Conservation (phyloP, 148 eudicot species). For the Spergularia marina region DNA sequence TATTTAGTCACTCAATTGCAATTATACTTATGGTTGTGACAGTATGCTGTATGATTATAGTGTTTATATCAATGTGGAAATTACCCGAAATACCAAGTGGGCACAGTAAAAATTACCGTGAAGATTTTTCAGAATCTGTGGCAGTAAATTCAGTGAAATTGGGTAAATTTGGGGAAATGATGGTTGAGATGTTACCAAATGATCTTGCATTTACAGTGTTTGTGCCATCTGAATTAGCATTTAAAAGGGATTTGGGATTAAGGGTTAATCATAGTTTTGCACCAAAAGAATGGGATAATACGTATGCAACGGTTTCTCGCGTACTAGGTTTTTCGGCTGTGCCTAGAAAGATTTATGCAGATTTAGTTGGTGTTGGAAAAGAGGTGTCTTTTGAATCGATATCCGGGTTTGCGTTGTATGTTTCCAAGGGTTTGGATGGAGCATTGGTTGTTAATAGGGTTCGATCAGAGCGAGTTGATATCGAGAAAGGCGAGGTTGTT, state of each 20-base stretch:
- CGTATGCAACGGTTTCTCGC: conserved; percentile 64
- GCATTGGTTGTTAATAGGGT: conserved; percentile 60
- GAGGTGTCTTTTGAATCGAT: conserved; percentile 56
- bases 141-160: conserved; percentile 1
- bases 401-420: conserved; percentile 48
- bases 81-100: conserved; percentile 43
- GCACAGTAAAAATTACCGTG: conserved; percentile 8
- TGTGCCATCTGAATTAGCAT: conserved; percentile 63
- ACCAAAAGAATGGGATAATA: conserved; percentile 39
- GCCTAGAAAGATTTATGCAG: conserved; percentile 51
- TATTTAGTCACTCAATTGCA: conserved; percentile 35
- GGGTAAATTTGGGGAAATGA: conserved; percentile 60
- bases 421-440: conserved; percentile 52
- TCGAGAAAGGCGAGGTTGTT: conserved; percentile 48
- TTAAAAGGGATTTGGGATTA: conserved; percentile 56
- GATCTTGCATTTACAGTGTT: conserved; percentile 81
- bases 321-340: conserved; percentile 73
- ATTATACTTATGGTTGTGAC: conserved; percentile 36
- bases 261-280: conserved; percentile 35
- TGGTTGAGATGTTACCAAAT: conserved; percentile 69
- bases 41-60: conserved; percentile 40
- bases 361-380: conserved; percentile 37
- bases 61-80: conserved; percentile 38
- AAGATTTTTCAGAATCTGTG: conserved; percentile 12
- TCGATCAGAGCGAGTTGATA: conserved; percentile 41